Evolutionary conservation across 2,329 filamentous ascomycete genomes (phyloP).

Genomic region (Botrytis squamosa): DNA sequence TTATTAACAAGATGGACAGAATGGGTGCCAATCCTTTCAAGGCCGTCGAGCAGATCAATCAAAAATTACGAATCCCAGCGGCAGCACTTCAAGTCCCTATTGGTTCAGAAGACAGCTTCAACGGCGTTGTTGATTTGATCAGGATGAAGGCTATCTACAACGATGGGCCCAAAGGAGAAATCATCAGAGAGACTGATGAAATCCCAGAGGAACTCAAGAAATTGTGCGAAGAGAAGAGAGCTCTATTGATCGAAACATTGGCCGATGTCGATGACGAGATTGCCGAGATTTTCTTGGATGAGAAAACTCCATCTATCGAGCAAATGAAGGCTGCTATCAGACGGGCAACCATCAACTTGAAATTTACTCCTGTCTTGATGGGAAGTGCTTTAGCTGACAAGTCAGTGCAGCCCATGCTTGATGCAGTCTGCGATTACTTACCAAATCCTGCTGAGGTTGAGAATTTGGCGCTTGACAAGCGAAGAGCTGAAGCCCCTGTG

Average conservation of each 20-base stretch:
- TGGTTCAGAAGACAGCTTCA: constrained; percentile 84
- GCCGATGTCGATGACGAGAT: constrained; percentile 98
- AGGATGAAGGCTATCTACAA: constrained; percentile 93
- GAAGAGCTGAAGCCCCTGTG: constrained; percentile 73
- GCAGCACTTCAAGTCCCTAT: constrained; percentile 95
- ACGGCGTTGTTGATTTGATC: constrained; percentile 89
- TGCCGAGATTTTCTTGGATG: constrained; percentile 89
- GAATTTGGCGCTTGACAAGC: constrained; percentile 84
- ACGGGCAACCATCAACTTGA: constrained; percentile 79
- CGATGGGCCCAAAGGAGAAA: constrained; percentile 77
- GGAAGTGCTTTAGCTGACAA: constrained; percentile 94
- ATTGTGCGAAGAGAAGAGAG: constrained; percentile 78
- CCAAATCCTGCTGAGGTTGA: constrained; percentile 87
- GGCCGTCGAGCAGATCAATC: constrained; percentile 95
- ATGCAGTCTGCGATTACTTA: constrained; percentile 93
- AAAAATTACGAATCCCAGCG: constrained; percentile 88
- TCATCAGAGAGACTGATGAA: constrained; percentile 71
- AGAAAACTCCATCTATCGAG: constrained; percentile 70
- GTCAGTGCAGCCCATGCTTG: constrained; percentile 92
- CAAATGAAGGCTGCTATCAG: constrained; percentile 94
- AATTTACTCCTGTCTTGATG: constrained; percentile 96
- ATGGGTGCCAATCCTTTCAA: constrained; percentile 99
- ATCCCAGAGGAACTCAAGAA: constrained; percentile 77
- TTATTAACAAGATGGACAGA: constrained; percentile 99
- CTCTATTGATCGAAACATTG: constrained; percentile 86